Conservation (phyloP, 2,329 filamentous ascomycete genomes). For the Epichloe glyceriae region DNA sequence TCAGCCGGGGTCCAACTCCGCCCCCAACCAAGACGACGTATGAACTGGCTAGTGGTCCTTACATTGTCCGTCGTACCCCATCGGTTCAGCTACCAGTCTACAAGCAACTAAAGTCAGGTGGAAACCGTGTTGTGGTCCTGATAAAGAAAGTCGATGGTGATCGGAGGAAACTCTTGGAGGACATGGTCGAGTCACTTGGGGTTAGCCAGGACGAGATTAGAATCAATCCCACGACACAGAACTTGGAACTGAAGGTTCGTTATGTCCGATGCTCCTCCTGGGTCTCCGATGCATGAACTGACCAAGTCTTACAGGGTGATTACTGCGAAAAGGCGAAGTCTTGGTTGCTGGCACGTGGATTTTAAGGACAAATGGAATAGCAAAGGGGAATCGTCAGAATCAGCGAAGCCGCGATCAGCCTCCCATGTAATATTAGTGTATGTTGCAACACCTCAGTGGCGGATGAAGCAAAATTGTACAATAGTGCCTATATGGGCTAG, state of each 20-base stretch:
- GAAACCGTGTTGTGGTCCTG: slow-evolving; percentile 59
- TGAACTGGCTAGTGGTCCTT: slow-evolving; percentile 31
- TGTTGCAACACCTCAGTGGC: slow-evolving; percentile 3
- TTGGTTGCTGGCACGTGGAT: slow-evolving; percentile 23
- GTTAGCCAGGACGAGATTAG: slow-evolving; percentile 41
- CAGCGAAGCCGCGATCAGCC: neutral
- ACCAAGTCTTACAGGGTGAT: slow-evolving; percentile 18
- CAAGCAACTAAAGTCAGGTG: slow-evolving; percentile 56
- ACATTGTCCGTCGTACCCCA: slow-evolving; percentile 59
- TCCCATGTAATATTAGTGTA: slow-evolving; percentile 3
- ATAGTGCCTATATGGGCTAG: slow-evolving; percentile 6
- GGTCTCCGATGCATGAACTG: neutral
- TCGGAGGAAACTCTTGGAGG: slow-evolving; percentile 44
- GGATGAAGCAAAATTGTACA: slow-evolving; percentile 7
- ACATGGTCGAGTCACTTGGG: slow-evolving; percentile 46
- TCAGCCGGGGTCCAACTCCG: slow-evolving; percentile 16
- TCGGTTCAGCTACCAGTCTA: slow-evolving; percentile 69
- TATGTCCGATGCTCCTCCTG: neutral
- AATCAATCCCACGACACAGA: slow-evolving; percentile 49
- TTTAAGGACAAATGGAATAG: slow-evolving; percentile 12
- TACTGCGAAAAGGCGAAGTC: slow-evolving; percentile 16
- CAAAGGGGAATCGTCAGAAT: too few species aligned
- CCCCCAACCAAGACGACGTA: slow-evolving; percentile 18
- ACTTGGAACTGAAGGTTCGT: slow-evolving; percentile 62
- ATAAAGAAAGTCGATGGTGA: slow-evolving; percentile 75